These are phyloP conservation scores for Boletus subparvulus DNA, from an alignment of 768 basidiomycete genomes.

Conservation along the genomic window DNA sequence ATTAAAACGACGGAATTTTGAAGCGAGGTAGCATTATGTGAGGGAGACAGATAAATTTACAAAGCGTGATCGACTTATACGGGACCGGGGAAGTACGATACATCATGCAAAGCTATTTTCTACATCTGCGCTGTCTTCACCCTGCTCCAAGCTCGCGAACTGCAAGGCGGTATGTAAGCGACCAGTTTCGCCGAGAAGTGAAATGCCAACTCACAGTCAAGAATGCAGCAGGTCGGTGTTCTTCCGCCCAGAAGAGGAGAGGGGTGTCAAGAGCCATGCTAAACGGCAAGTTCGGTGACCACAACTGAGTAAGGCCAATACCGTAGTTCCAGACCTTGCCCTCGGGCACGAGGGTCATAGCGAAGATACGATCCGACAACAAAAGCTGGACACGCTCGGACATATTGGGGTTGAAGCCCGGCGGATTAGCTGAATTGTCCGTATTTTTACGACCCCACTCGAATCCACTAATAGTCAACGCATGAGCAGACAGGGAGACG, in stretches of 20 bases:
- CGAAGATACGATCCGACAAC: slow-evolving; percentile 92
- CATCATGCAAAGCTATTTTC: slow-evolving; percentile 89
- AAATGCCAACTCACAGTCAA: slow-evolving; percentile 61
- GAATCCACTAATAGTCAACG: slow-evolving; percentile 86
- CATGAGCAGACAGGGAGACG: slow-evolving; percentile 92
- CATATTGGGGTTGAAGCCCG: slow-evolving; percentile 98
- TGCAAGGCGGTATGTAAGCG: slow-evolving; percentile 28
- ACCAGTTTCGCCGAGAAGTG: not conserved
- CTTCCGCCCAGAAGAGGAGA: slow-evolving; percentile 92
- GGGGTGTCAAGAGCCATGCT: slow-evolving; percentile 90
- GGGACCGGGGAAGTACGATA: slow-evolving; percentile 12
- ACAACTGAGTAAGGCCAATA: slow-evolving; percentile 88
- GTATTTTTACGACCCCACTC: slow-evolving; percentile 97
- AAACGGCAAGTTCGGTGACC: slow-evolving; percentile 80
- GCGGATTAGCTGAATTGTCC: slow-evolving; percentile 81
- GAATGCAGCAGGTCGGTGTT: slow-evolving; percentile 93
- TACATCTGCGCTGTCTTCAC: slow-evolving; percentile 92
- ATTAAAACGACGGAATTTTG: not conserved
- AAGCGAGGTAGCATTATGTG: slow-evolving; percentile 3
- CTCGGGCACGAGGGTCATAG: slow-evolving; percentile 92
- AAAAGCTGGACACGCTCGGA: slow-evolving; percentile 92
- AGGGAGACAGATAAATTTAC: slow-evolving; percentile 17
- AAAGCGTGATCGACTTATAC: not conserved
- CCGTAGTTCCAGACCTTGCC: slow-evolving; percentile 98
- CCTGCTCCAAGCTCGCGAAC: slow-evolving; percentile 89